These are phyloP conservation scores for Lasiodiplodia gonubiensis DNA, from an alignment of 2,329 filamentous ascomycete genomes.

Conservation along the genomic window DNA sequence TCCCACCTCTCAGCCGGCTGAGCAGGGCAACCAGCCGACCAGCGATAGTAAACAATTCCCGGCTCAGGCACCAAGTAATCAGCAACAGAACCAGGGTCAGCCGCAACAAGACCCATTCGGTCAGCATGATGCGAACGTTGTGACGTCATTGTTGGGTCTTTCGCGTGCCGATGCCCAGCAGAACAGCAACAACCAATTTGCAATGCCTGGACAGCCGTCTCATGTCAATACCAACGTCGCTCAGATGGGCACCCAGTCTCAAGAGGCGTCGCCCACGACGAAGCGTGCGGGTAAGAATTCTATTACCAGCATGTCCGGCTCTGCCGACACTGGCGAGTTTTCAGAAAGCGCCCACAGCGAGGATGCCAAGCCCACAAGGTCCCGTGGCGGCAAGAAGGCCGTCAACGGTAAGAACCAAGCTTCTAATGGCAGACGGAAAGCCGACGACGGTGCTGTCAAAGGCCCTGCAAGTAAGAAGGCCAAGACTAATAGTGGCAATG, in stretches of 20 bases:
- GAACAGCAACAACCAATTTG: slow-evolving; percentile 58
- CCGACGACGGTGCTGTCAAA: slow-evolving; percentile 72
- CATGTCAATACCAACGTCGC: slow-evolving; percentile 47
- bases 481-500: slow-evolving; percentile 62
- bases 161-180: slow-evolving; percentile 27
- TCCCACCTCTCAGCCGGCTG: slow-evolving; percentile 52
- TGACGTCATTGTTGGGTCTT: slow-evolving; percentile 28
- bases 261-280: slow-evolving; percentile 57
- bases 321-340: slow-evolving; percentile 63
- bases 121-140: slow-evolving; percentile 77
- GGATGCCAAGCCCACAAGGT: slow-evolving; percentile 67
- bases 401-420: slow-evolving; percentile 42
- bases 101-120: slow-evolving; percentile 70
- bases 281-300: slow-evolving; percentile 54
- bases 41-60: slow-evolving; percentile 51
- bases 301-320: slow-evolving; percentile 63
- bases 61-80: slow-evolving; percentile 45
- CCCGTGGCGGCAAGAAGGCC: slow-evolving; percentile 41
- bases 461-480: slow-evolving; percentile 72
- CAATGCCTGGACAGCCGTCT: slow-evolving; percentile 50
- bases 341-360: slow-evolving; percentile 74
- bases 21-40: slow-evolving; percentile 54
- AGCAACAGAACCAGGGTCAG: slow-evolving; percentile 50
- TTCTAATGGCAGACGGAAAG: slow-evolving; percentile 69
- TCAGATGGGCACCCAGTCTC: slow-evolving; percentile 50